Evolutionary conservation across 805 yeast genomes (phyloP).

Genomic region (Yarrowia keelungensis): DNA sequence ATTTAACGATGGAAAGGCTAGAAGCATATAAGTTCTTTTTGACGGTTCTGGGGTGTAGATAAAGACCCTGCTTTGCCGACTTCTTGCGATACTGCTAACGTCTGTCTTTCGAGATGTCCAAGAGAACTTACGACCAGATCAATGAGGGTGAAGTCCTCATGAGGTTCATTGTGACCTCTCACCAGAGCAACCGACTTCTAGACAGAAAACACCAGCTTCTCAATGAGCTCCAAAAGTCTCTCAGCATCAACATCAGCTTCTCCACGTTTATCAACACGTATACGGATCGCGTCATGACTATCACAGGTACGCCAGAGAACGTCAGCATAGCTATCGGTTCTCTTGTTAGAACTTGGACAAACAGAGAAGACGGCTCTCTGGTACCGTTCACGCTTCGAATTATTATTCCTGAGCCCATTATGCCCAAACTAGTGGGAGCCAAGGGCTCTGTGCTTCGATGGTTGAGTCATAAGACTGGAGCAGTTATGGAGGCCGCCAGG

Average conservation of each 20-base stretch:
- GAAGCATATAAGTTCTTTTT: background rate
- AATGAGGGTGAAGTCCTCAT: background rate
- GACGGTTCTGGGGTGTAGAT: background rate
- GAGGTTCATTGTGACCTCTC: background rate
- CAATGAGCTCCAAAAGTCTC: background rate
- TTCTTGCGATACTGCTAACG: too few relatives aligned
- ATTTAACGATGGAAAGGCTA: background rate
- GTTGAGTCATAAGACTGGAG: background rate
- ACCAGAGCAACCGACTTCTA: background rate
- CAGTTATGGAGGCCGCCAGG: background rate
- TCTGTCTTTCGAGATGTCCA: background rate
- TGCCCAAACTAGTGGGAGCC: background rate
- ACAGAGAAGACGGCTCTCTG: background rate
- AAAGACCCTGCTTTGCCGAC: background rate
- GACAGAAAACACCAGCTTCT: background rate
- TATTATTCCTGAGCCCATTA: background rate
- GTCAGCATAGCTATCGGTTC: background rate
- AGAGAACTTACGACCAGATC: slow-evolving; percentile 8
- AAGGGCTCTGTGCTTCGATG: background rate
- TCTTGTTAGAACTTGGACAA: background rate
- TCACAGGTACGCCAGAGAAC: slow-evolving; percentile 1
- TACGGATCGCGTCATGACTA: background rate
- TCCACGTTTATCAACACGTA: background rate
- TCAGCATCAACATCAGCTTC: background rate
- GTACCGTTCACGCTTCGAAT: background rate